Percentiles rank a stretch among this genome's conserved stretches.
Conservation (phyloP, 2,329 filamentous ascomycete genomes). For the Fusarium coicis region DNA sequence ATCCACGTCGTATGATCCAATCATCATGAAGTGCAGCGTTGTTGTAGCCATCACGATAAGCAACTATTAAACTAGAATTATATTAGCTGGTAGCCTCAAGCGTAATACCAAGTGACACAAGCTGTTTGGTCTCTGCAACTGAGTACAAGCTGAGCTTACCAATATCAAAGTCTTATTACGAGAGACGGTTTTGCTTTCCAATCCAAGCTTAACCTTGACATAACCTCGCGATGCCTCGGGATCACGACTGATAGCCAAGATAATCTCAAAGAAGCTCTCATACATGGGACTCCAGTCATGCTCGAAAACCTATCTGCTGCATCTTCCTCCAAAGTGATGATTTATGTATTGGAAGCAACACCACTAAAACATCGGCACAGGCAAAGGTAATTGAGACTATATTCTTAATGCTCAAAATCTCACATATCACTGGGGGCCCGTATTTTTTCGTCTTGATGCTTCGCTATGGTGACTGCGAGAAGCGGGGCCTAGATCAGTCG, state of each 20-base stretch:
- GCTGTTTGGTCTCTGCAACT: not conserved
- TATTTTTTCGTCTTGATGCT: no score
- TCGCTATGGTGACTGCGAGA: no score
- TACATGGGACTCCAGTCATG: not conserved
- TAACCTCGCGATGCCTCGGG: not conserved
- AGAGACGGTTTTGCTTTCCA: not conserved
- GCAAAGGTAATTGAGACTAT: not conserved
- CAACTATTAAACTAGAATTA: fast-evolving
- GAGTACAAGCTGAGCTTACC: not conserved
- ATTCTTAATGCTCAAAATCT: not conserved
- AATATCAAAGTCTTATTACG: not conserved
- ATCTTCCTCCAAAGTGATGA: not conserved
- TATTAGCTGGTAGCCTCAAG: not conserved
- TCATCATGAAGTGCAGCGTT: not conserved
- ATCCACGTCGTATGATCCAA: not conserved
- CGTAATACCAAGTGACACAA: not conserved
- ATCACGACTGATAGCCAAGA: not conserved
- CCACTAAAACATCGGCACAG: not conserved
- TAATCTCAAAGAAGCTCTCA: not conserved
- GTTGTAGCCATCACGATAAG: not conserved
- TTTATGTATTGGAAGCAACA: not conserved
- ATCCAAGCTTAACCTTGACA: not conserved
- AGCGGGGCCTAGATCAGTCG: no score
- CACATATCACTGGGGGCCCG: not conserved
- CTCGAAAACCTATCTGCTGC: not conserved